Evolutionary conservation across 139 green algal species (phyloP), one percentile per base, ranked within the genome.

Genomic region (Chara braunii): DNA sequence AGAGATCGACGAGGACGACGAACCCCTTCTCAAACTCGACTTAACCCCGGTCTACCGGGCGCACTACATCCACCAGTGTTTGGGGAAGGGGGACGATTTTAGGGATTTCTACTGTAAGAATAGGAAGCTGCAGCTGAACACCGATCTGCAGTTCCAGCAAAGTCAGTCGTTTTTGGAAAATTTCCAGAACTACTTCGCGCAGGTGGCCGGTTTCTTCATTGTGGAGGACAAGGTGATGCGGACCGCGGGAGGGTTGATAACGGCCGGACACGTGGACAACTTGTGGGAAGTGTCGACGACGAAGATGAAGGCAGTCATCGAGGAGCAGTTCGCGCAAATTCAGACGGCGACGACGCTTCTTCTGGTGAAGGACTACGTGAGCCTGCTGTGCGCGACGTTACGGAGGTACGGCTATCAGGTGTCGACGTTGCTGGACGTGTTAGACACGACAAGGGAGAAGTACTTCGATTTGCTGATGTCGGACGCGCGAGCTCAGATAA

Each of bases 381-480:
- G 26, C 42, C 60, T 76, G 11, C 44, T 76, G 11, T 74, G 63
- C 59, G 43, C 68, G 22, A 22, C 68, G 1, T 60, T 76, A 0
- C 35, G 61, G 7, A 26, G 66, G 28, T 75, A 74, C 26, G 66
- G 59, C 59, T 75, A 54, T 23, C 64, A 73, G 64, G 65, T 74
- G 35, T 29, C 58, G 29, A 55, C 65, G 30, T 43, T 74, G 18
- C 65, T 74, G 6, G 54, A 74, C 18, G 57, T 74, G n/a, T 42
- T 74, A 22, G 65, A 63, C 11, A 35, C 37, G 12, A 74, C 60
- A 57, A 18, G 65, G 2, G 65, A 74, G 42, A 74, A 74, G 57
- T 74, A 74, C 44, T 57, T 70, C 65, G 65, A 74, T n/a, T 31
- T 74, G 53, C 65, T 74, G 56, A 36, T 74, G 53, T 12, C 33